Conservation (phyloP, 2,329 filamentous ascomycete species). For the Pestalotiopsis sp. region DNA sequence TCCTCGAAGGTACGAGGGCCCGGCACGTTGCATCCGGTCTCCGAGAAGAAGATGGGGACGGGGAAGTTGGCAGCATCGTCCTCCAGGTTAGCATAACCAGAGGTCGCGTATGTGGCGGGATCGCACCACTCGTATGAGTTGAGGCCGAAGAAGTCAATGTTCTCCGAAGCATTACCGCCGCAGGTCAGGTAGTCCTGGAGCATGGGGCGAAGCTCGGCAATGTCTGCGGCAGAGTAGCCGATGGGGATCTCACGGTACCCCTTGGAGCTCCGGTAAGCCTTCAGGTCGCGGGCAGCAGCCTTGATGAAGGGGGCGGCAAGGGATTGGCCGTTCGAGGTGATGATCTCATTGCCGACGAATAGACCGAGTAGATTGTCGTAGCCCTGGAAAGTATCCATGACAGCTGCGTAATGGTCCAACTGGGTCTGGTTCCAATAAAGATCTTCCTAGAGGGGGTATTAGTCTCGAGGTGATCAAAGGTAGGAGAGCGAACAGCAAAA, state of each 20-base stretch:
- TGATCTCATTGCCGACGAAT: constrained; percentile 88
- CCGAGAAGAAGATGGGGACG: constrained; percentile 88
- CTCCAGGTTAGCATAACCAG: constrained; percentile 74
- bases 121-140: constrained; percentile 88
- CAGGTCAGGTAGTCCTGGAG: constrained; percentile 77
- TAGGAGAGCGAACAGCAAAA: not conserved
- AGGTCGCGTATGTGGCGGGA: constrained; percentile 55
- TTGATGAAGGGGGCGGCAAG: constrained; percentile 80
- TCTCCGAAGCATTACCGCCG: constrained; percentile 68
- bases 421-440: constrained; percentile 77
- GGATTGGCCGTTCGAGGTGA: constrained; percentile 63
- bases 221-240: constrained; percentile 87
- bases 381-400: constrained; percentile 76
- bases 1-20: constrained; percentile 68
- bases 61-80: constrained; percentile 69
- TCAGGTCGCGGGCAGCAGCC: constrained; percentile 79
- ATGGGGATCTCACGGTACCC: constrained; percentile 80
- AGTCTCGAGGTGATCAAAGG: not conserved
- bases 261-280: constrained; percentile 76
- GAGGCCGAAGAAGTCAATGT: constrained; percentile 81
- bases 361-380: constrained; percentile 84
- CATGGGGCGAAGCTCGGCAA: constrained; percentile 67
- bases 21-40: constrained; percentile 79
- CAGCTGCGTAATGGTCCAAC: constrained; percentile 66
- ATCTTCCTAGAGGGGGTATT: constrained; percentile 17